Evolutionary conservation across 305 asterid genomes (phyloP).

Genomic region (Rubia balearica): DNA sequence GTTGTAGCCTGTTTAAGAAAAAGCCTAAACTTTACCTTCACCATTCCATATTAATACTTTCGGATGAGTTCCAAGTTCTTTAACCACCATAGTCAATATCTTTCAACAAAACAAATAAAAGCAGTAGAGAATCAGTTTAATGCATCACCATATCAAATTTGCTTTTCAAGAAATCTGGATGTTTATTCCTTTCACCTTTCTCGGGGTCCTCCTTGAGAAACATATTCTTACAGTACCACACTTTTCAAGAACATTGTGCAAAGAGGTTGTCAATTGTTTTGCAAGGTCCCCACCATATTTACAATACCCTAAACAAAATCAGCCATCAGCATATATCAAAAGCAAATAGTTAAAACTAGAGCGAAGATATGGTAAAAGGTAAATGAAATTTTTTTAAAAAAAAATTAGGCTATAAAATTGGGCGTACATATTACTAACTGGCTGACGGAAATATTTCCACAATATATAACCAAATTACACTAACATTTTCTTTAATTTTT

Average conservation of each 20-base stretch:
- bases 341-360: background rate
- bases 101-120: conserved; percentile 15
- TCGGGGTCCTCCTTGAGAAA: conserved; percentile 95
- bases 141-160: background rate
- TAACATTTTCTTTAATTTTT: background rate
- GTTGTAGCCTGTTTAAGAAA: conserved; percentile 4
- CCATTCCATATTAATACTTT: conserved; percentile 89
- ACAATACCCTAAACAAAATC: conserved; percentile 66
- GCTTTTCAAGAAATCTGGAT: background rate
- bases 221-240: conserved; percentile 93
- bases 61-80: conserved; percentile 75
- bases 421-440: background rate
- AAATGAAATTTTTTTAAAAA: background rate
- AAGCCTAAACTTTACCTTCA: conserved; percentile 54
- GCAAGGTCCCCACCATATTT: conserved; percentile 80
- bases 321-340: conserved; percentile 9
- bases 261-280: conserved; percentile 59
- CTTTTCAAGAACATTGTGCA: conserved; percentile 70
- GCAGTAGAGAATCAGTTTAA: background rate
- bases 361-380: background rate
- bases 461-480: background rate
- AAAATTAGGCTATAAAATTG: background rate
- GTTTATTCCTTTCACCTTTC: conserved; percentile 41
- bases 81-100: conserved; percentile 56
- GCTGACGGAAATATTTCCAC: background rate